These are phyloP conservation scores for Metarhizium humberi DNA, from an alignment of 2,329 filamentous ascomycete species.

Conservation along the genomic window DNA sequence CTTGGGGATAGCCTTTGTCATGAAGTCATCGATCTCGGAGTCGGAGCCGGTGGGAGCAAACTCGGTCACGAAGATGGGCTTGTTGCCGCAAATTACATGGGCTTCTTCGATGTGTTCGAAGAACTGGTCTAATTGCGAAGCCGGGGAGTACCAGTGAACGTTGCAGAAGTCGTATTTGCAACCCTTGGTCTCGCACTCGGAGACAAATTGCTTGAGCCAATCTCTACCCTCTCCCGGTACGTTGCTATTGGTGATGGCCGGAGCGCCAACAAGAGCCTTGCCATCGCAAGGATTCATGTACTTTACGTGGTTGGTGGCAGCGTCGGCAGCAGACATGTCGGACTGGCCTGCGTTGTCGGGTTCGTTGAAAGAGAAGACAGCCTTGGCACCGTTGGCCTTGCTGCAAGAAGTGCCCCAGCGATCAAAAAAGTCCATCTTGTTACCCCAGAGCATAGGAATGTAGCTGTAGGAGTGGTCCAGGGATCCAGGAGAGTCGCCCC, in stretches of 20 bases:
- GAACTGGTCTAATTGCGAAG: slow-evolving; percentile 38
- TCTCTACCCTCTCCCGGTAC: slow-evolving; percentile 38
- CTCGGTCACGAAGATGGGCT: slow-evolving; percentile 55
- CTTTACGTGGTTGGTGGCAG: slow-evolving; percentile 43
- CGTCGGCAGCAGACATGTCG: slow-evolving; percentile 42
- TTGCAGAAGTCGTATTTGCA: slow-evolving; percentile 53
- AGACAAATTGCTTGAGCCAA: slow-evolving; percentile 19
- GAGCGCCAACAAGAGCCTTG: slow-evolving; percentile 45
- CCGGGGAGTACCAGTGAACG: slow-evolving; percentile 54
- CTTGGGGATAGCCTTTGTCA: slow-evolving; percentile 36
- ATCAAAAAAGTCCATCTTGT: slow-evolving; percentile 29
- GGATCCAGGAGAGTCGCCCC: slow-evolving; percentile 40
- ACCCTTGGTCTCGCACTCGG: slow-evolving; percentile 1
- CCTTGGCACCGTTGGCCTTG: slow-evolving; percentile 41
- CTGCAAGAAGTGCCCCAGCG: slow-evolving; percentile 43
- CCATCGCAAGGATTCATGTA: slow-evolving; percentile 47
- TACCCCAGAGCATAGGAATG: slow-evolving; percentile 60
- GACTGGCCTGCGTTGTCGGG: slow-evolving; percentile 53
- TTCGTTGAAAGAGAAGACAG: slow-evolving; percentile 64
- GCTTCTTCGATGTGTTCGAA: slow-evolving; percentile 43
- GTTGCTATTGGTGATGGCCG: slow-evolving; percentile 53
- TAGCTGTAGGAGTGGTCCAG: slow-evolving; percentile 41
- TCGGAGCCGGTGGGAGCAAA: slow-evolving; percentile 44
- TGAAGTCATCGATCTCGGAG: slow-evolving; percentile 36
- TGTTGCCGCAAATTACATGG: slow-evolving; percentile 33